Evolutionary conservation across 805 yeast species (phyloP).

Genomic region (Wickerhamiella azymoides): DNA sequence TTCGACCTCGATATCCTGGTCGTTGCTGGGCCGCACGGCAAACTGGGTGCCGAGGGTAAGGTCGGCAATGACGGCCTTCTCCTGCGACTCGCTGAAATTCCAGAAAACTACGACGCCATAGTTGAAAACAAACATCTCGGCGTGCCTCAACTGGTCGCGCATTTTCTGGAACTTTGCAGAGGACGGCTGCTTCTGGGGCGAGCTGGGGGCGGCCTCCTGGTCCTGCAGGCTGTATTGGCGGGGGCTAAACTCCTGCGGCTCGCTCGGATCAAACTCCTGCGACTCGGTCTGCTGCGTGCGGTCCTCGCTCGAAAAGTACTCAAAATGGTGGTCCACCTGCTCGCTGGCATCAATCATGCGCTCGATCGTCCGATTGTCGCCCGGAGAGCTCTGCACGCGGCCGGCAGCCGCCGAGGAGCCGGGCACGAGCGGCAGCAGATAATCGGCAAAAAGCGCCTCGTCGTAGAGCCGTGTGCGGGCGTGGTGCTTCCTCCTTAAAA

Average conservation of each 20-base stretch:
- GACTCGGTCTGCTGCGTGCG: conserved; percentile 32
- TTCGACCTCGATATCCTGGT: conserved; percentile 86
- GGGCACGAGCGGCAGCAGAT: conserved; percentile 71
- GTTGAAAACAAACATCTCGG: conserved; percentile 77
- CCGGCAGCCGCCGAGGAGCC: conserved; percentile 36
- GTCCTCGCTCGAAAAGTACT: conserved; percentile 54
- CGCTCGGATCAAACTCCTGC: conserved; percentile 72
- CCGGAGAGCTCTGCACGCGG: conserved; percentile 25
- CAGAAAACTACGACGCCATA: conserved; percentile 97
- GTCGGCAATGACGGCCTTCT: conserved; percentile 86
- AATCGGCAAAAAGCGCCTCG: conserved; percentile 86
- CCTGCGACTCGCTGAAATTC: conserved; percentile 89
- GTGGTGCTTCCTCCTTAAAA: conserved; percentile 55
- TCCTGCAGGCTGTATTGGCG: background rate
- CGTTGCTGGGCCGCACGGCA: conserved; percentile 55
- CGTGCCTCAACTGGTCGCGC: conserved; percentile 28
- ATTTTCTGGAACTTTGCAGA: conserved; percentile 26
- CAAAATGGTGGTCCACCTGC: conserved; percentile 81
- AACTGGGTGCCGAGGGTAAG: conserved; percentile 45
- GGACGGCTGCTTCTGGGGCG: background rate
- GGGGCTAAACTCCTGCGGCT: conserved; percentile 74
- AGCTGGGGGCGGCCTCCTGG: background rate
- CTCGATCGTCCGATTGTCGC: conserved; percentile 46
- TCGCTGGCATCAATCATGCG: conserved; percentile 66
- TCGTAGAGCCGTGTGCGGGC: conserved; percentile 81